phyloP scores from a whole-genome alignment of 768 basidiomycete genomes.

The Xanthoconium purpureum region DNA sequence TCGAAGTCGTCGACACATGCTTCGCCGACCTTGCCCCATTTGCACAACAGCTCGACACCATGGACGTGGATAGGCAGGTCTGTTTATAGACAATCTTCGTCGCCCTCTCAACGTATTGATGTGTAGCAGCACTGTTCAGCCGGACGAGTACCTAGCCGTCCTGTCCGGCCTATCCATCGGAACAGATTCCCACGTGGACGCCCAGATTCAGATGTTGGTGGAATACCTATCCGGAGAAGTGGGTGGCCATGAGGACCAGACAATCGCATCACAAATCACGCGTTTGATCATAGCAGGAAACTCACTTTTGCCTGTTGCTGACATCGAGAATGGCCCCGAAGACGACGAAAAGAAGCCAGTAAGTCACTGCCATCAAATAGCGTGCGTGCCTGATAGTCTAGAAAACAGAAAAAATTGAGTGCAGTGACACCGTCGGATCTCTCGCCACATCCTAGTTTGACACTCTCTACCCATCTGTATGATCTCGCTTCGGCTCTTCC shows the following conservation, averaged over 20 bases:
- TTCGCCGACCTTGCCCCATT: conserved; percentile 75
- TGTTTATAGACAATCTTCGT: background rate
- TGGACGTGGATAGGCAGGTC: conserved; percentile 68
- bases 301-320: conserved; percentile 59
- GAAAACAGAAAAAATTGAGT: conserved; percentile 58
- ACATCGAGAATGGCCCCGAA: conserved; percentile 31
- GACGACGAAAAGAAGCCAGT: conserved; percentile 58
- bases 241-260: conserved; percentile 65
- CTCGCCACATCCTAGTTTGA: conserved; percentile 70
- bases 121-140: conserved; percentile 16
- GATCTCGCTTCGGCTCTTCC: conserved; percentile 79
- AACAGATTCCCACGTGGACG: conserved; percentile 54
- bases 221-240: conserved; percentile 87
- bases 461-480: conserved; percentile 63
- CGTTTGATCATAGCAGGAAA: conserved; percentile 89
- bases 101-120: conserved; percentile 9
- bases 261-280: conserved; percentile 67
- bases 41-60: conserved; percentile 32
- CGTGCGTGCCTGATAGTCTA: conserved; percentile 11
- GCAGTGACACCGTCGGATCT: conserved; percentile 54
- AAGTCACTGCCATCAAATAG: conserved; percentile 24
- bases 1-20: conserved; percentile 89
- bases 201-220: conserved; percentile 79
- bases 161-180: conserved; percentile 86
- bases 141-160: conserved; percentile 78